These are phyloP conservation scores for Xylariaceae sp. DNA, from an alignment of 2,329 filamentous ascomycete species.

Conservation along the genomic window DNA sequence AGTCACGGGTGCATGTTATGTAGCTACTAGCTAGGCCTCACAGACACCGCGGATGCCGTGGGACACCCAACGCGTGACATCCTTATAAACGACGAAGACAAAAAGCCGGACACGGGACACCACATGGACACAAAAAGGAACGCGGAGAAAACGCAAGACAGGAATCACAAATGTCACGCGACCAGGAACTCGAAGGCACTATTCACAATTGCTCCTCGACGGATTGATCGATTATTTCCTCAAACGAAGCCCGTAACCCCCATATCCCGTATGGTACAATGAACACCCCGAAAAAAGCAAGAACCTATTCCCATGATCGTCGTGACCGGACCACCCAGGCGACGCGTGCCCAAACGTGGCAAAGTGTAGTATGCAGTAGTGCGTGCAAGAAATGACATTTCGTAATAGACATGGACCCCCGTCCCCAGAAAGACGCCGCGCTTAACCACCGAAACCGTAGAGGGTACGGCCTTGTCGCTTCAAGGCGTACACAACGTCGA, in stretches of 20 bases:
- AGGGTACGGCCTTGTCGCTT: slow-evolving; percentile 63
- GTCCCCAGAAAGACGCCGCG: slow-evolving; percentile 46
- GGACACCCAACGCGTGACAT: neutral
- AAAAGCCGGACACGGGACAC: neutral
- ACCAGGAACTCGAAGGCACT: slow-evolving; percentile 2
- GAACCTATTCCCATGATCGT: slow-evolving; percentile 32
- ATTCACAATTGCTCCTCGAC: slow-evolving; percentile 22
- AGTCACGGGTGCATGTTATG: no score
- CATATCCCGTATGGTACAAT: slow-evolving; percentile 32
- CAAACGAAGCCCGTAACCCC: slow-evolving; percentile 26
- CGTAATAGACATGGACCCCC: slow-evolving; percentile 33
- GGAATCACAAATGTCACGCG: neutral
- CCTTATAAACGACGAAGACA: neutral
- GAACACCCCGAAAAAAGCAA: slow-evolving; percentile 31
- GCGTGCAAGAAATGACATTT: slow-evolving; percentile 30
- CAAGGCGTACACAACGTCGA: slow-evolving; percentile 58
- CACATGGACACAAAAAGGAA: neutral
- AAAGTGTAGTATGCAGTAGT: slow-evolving; percentile 14
- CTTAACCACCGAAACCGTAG: slow-evolving; percentile 65
- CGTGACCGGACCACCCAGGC: slow-evolving; percentile 30
- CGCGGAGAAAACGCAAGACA: neutral
- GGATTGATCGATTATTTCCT: slow-evolving; percentile 29
- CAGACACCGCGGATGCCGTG: no score
- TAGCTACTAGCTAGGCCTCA: no score
- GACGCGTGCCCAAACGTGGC: slow-evolving; percentile 24